These are phyloP conservation scores for Cyberlindnera nakhonratchasimensis DNA, from an alignment of 805 yeast genomes.

Conservation along the genomic window DNA sequence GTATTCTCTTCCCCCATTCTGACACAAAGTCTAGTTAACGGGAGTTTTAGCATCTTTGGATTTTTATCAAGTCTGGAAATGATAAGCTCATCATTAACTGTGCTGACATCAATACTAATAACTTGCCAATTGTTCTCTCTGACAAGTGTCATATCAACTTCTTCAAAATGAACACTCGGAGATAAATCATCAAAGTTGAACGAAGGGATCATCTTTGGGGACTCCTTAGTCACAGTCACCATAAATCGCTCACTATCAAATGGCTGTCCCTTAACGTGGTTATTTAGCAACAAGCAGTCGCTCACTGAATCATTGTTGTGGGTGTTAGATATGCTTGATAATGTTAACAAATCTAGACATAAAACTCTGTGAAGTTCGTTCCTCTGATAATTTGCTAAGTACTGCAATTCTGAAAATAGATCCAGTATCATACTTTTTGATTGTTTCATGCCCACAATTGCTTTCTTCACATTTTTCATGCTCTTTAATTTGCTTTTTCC, in stretches of 20 bases:
- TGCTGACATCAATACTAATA: conserved; percentile 58
- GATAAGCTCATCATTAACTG: conserved; percentile 53
- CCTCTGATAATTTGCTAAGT: conserved; percentile 27
- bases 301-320: conserved; percentile 19
- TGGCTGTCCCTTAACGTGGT: conserved; percentile 27
- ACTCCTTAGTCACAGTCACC: conserved; percentile 17
- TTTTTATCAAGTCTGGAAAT: conserved; percentile 41
- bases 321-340: conserved; percentile 26
- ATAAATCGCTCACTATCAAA: conserved; percentile 27
- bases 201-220: conserved; percentile 17
- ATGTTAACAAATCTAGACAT: conserved; percentile 25
- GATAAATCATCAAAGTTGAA: conserved; percentile 13
- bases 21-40: conserved; percentile 48
- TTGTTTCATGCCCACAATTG: conserved; percentile 23
- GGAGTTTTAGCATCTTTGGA: conserved; percentile 54
- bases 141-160: conserved; percentile 11
- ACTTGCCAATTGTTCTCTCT: conserved; percentile 53
- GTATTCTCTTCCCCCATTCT: conserved; percentile 41
- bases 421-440: conserved; percentile 21
- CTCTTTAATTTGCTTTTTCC: conserved; percentile 21
- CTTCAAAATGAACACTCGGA: conserved; percentile 9
- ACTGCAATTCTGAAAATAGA: conserved; percentile 20
- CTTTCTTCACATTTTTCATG: conserved; percentile 22
- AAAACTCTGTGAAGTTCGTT: conserved; percentile 25
- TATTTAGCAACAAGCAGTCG: conserved; percentile 27